Conservation (phyloP, 2,329 filamentous ascomycete species). For the Aspergillus sp. region DNA sequence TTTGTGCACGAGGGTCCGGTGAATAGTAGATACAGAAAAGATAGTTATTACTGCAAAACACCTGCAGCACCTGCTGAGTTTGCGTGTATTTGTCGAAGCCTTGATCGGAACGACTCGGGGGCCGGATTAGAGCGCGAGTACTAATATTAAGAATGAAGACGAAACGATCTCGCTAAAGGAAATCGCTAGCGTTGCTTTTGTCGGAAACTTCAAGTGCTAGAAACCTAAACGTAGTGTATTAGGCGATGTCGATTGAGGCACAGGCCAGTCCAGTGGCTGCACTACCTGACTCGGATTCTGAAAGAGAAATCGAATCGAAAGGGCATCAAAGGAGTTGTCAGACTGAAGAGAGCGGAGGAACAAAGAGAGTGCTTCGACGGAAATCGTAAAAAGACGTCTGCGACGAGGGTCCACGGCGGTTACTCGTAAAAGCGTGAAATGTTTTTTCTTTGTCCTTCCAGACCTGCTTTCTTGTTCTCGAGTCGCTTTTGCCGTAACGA, state of each 20-base stretch:
- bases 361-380: constrained; percentile 15
- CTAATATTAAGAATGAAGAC: constrained; percentile 19
- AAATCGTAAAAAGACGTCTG: background rate
- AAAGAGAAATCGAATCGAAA: constrained; percentile 25
- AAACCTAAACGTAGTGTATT: constrained; percentile 31
- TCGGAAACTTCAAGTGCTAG: constrained; percentile 18
- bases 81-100: constrained; percentile 29
- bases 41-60: constrained; percentile 51
- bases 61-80: constrained; percentile 79
- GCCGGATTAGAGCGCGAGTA: constrained; percentile 10
- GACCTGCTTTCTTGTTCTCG: constrained; percentile 5
- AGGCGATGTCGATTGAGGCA: constrained; percentile 36
- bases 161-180: constrained; percentile 23
- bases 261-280: constrained; percentile 50
- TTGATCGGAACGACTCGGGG: constrained; percentile 9
- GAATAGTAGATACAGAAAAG: constrained; percentile 38
- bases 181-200: constrained; percentile 9
- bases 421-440: constrained; percentile 17
- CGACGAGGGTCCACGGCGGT: constrained; percentile 16
- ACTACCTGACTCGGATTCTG: constrained; percentile 34
- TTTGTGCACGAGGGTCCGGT: constrained; percentile 19
- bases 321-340: constrained; percentile 23
- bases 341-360: constrained; percentile 9
- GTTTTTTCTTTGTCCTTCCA: constrained; percentile 13
- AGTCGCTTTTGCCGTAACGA: constrained; percentile 27